Base-by-base conservation (phyloP, 306 rosid genomes). In the Glycine latifolia region DNA sequence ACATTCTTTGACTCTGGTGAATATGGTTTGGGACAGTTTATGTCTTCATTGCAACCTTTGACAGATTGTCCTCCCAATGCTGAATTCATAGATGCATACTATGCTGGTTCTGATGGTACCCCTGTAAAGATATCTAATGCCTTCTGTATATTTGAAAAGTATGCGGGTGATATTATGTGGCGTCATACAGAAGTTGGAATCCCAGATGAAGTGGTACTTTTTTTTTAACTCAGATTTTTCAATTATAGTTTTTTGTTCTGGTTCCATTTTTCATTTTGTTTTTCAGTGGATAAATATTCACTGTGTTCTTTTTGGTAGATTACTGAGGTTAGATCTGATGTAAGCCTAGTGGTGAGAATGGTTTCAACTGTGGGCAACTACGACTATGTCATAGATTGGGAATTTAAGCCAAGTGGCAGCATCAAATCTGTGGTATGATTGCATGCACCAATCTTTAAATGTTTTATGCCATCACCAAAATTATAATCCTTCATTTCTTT, bases 151-250 rank as follows among this genome's bases (percentile, higher is more conserved):
- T 92, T 91, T n/a, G 97, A 92, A 52, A 82, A 55, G 20, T 58
- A 84, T 55, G 88, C 87, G 4, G 90, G 92, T 3, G 82, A 86
- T 52, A 80, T 87, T 70, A 79, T 89, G 91, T 92, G 97, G 97
- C 94, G 94, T 43, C 94, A 90, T 79, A 83, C 94, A 12, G 91
- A 89, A 79, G 13, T 7, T 0, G 75, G 1, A 6, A 50, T 88
- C 62, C 86, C 87, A 2, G 14, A 75, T 7, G 63, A 83, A 73
- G 53, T 54, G 81, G 72, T 81, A 52, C 46, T 4, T 5, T 39
- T 17, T 58, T 60, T 60, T 49, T 1, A 0, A 8, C 10, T 47
- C 11, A 0, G 11, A 37, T 11, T 10, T 10, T 78, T 4, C 5
- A 37, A 3, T 37, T 37, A 37, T 37, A 26, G 31, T 26, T 26